phyloP scores from a whole-genome alignment of 2,329 filamentous ascomycete species.

The Hypoxylon sp. region DNA sequence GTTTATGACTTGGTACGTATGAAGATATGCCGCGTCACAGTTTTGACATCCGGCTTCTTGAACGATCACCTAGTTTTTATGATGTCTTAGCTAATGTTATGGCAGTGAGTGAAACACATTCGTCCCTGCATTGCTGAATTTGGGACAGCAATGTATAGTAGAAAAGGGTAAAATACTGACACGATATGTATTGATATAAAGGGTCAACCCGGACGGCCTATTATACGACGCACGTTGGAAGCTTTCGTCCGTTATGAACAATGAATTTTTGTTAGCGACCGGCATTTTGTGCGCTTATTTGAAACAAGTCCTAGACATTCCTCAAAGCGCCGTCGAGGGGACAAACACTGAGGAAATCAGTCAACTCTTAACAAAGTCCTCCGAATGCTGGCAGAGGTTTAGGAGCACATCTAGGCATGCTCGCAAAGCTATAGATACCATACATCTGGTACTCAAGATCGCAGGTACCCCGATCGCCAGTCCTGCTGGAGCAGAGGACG shows the following conservation, averaged over 20 bases:
- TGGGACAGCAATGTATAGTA: too few species aligned
- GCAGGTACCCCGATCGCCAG: constrained; percentile 22
- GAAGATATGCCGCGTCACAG: background rate
- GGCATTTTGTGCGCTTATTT: constrained; percentile 65
- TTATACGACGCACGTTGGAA: constrained; percentile 62
- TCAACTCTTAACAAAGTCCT: constrained; percentile 34
- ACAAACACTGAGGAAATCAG: constrained; percentile 27
- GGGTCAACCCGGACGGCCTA: constrained; percentile 58
- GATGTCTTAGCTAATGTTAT: background rate
- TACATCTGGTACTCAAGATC: constrained; percentile 37
- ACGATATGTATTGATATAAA: background rate
- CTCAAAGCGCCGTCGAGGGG: constrained; percentile 26
- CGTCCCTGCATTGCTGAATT: too few species aligned
- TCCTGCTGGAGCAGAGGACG: constrained; percentile 22
- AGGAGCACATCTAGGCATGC: constrained; percentile 44
- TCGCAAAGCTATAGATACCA: constrained; percentile 40
- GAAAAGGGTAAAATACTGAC: background rate
- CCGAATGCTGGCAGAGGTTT: constrained; percentile 42
- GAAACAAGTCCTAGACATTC: constrained; percentile 43
- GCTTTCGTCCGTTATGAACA: constrained; percentile 60
- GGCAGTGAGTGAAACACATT: background rate
- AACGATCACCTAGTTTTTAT: background rate
- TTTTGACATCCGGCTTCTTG: background rate
- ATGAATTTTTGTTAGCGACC: constrained; percentile 64
- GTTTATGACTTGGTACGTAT: constrained; percentile 61